Conservation (phyloP, 2,329 filamentous ascomycete species). For the Tympanopsis confertula region DNA sequence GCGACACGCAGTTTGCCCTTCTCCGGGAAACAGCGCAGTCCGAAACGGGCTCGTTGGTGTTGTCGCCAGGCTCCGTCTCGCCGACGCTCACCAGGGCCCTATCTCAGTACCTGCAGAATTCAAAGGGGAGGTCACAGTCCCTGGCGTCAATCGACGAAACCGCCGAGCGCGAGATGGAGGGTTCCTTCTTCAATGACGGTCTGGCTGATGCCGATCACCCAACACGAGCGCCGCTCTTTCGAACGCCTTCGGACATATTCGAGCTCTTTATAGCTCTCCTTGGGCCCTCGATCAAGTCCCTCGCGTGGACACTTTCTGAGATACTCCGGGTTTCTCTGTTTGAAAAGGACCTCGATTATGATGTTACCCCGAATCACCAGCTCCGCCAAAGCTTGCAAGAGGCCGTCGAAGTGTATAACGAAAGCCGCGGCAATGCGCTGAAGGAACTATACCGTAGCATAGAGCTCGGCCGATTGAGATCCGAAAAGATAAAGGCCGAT, state of each 20-base stretch:
- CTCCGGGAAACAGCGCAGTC: constrained; percentile 46
- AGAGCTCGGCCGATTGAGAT: constrained; percentile 55
- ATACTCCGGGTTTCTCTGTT: constrained; percentile 83
- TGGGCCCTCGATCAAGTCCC: constrained; percentile 88
- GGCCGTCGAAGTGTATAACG: constrained; percentile 69
- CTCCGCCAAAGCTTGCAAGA: constrained; percentile 71
- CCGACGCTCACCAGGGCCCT: neutral
- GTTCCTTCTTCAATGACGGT: constrained; percentile 10
- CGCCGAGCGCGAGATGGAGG: constrained; percentile 2
- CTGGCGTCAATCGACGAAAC: neutral
- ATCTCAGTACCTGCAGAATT: constrained; percentile 2
- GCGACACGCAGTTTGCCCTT: constrained; percentile 77
- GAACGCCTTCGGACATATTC: constrained; percentile 73
- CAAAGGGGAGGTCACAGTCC: neutral
- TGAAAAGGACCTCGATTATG: constrained; percentile 50
- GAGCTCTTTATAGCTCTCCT: constrained; percentile 78
- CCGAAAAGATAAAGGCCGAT: constrained; percentile 73
- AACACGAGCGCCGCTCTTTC: constrained; percentile 25
- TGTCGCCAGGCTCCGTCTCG: constrained; percentile 16
- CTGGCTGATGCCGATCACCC: constrained; percentile 8
- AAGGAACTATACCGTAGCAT: constrained; percentile 71
- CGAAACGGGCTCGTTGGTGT: constrained; percentile 14
- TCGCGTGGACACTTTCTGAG: constrained; percentile 79
- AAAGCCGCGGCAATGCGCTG: constrained; percentile 65
- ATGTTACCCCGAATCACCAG: constrained; percentile 66